Percentiles rank a stretch among this genome's conserved stretches.
Evolutionary conservation across 1,139 yeast genomes (phyloP).

Genomic region (Protomyces pachydermus): DNA sequence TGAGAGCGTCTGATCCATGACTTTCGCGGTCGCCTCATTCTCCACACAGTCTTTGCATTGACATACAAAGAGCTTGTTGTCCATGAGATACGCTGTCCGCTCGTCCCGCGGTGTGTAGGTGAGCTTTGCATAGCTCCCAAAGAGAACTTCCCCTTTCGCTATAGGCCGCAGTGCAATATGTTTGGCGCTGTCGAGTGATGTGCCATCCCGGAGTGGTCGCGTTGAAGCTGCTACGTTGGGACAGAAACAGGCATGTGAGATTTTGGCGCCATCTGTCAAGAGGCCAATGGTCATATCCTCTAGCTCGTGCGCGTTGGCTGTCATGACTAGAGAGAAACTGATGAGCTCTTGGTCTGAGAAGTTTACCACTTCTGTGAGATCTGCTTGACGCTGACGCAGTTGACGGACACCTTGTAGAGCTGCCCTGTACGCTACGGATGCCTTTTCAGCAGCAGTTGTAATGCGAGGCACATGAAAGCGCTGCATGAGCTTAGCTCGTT

Average conservation of each 20-base stretch:
- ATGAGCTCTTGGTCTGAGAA: slow-evolving; percentile 3
- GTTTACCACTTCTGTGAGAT: not conserved
- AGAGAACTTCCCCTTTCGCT: slow-evolving; percentile 5
- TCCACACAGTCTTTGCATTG: not conserved
- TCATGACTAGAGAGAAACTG: not conserved
- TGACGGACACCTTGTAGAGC: slow-evolving; percentile 1
- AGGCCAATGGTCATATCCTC: slow-evolving; percentile 8
- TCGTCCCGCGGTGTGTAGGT: not conserved
- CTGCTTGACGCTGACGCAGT: not conserved
- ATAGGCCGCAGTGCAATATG: slow-evolving; percentile 9
- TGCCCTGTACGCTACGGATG: slow-evolving; percentile 8
- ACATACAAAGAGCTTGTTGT: slow-evolving; percentile 18
- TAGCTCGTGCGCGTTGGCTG: slow-evolving; percentile 16
- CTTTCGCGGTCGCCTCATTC: not conserved
- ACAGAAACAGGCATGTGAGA: slow-evolving; percentile 11
- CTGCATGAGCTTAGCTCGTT: not conserved
- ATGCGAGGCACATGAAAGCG: not conserved
- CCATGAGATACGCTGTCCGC: not conserved
- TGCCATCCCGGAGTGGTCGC: not conserved
- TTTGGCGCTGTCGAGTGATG: not conserved
- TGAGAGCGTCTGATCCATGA: not conserved
- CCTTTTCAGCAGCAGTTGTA: not conserved
- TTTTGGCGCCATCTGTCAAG: slow-evolving; percentile 4
- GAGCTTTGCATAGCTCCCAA: slow-evolving; percentile 16
- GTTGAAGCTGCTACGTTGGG: slow-evolving; percentile 18